phyloP scores from a whole-genome alignment of 768 basidiomycete genomes.

The Goffeauzyma gilvescens region DNA sequence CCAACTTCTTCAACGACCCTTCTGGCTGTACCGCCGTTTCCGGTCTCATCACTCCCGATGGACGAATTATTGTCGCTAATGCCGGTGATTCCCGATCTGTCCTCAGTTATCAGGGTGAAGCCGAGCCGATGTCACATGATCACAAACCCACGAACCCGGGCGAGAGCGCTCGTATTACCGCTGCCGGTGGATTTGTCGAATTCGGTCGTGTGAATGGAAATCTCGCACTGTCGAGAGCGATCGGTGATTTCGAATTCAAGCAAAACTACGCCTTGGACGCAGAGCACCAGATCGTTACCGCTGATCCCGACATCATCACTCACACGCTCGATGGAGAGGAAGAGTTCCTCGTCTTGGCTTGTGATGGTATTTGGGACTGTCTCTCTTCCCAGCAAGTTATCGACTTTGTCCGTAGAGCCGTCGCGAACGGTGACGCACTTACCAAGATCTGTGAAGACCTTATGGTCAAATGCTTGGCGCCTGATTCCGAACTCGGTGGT shows the following conservation, averaged over 20 bases:
- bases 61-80: slow-evolving; percentile 53
- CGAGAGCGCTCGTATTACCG: slow-evolving; percentile 67
- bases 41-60: slow-evolving; percentile 58
- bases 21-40: slow-evolving; percentile 94
- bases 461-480: slow-evolving; percentile 83
- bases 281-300: slow-evolving; percentile 84
- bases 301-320: slow-evolving; percentile 71
- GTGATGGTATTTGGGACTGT: slow-evolving; percentile 99
- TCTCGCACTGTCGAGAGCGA: slow-evolving; percentile 76
- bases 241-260: slow-evolving; percentile 98
- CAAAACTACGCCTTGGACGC: slow-evolving; percentile 63
- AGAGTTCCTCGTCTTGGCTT: slow-evolving; percentile 90
- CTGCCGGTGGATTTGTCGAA: slow-evolving; percentile 88
- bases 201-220: slow-evolving; percentile 96
- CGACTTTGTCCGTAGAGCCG: slow-evolving; percentile 63
- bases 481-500: slow-evolving; percentile 76
- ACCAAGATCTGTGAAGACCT: slow-evolving; percentile 71
- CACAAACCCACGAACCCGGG: slow-evolving; percentile 89
- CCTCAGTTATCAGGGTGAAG: slow-evolving; percentile 63
- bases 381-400: slow-evolving; percentile 78
- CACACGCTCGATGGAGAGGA: slow-evolving; percentile 74
- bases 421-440: slow-evolving; percentile 60
- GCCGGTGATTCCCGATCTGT: slow-evolving; percentile 92
- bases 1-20: slow-evolving; percentile 69
- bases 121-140: slow-evolving; percentile 74